A percentile compares a stretch with the other conserved stretches of the same genome.
These are phyloP conservation scores for Pythium apleroticum DNA, from an alignment of 352 stramenopile genomes.

Conservation along the genomic window DNA sequence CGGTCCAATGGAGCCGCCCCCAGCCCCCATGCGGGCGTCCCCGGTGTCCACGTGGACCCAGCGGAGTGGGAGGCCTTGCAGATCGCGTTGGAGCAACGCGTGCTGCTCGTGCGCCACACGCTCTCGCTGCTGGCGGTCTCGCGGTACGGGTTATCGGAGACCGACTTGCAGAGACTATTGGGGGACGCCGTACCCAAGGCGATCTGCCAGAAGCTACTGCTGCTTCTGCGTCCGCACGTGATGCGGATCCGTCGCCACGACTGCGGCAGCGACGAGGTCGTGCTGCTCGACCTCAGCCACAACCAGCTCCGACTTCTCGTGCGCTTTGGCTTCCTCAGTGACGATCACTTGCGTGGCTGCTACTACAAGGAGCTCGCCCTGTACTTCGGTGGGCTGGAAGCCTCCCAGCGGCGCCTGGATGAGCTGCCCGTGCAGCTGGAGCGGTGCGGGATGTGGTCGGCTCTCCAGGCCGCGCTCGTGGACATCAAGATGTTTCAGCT, in stretches of 20 bases:
- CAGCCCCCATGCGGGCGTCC: background rate
- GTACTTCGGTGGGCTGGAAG: slow-evolving; percentile 71
- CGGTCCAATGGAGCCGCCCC: background rate
- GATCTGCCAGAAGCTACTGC: slow-evolving; percentile 45
- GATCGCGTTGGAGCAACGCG: slow-evolving; percentile 60
- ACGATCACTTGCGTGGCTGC: slow-evolving; percentile 59
- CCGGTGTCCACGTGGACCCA: slow-evolving; percentile 12
- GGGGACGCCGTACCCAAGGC: slow-evolving; percentile 42
- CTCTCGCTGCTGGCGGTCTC: slow-evolving; percentile 71
- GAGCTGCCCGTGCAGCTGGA: slow-evolving; percentile 81
- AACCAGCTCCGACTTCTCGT: slow-evolving; percentile 72
- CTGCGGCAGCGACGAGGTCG: slow-evolving; percentile 38
- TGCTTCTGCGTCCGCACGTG: slow-evolving; percentile 57
- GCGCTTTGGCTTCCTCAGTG: slow-evolving; percentile 67
- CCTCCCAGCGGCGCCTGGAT: slow-evolving; percentile 73
- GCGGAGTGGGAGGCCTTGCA: slow-evolving; percentile 57
- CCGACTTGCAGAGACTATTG: slow-evolving; percentile 61
- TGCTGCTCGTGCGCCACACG: slow-evolving; percentile 66
- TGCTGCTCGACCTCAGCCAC: slow-evolving; percentile 76
- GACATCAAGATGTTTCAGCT: slow-evolving; percentile 88
- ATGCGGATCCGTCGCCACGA: slow-evolving; percentile 70
- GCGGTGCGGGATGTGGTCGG: slow-evolving; percentile 63
- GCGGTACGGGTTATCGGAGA: slow-evolving; percentile 66
- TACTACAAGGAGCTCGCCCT: slow-evolving; percentile 78
- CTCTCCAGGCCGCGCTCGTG: slow-evolving; percentile 67